A percentile compares a stretch with the other conserved stretches of the same genome.
Evolutionary conservation across 352 stramenopile genomes (phyloP).

Genomic region (Globisporangium takayamanum): DNA sequence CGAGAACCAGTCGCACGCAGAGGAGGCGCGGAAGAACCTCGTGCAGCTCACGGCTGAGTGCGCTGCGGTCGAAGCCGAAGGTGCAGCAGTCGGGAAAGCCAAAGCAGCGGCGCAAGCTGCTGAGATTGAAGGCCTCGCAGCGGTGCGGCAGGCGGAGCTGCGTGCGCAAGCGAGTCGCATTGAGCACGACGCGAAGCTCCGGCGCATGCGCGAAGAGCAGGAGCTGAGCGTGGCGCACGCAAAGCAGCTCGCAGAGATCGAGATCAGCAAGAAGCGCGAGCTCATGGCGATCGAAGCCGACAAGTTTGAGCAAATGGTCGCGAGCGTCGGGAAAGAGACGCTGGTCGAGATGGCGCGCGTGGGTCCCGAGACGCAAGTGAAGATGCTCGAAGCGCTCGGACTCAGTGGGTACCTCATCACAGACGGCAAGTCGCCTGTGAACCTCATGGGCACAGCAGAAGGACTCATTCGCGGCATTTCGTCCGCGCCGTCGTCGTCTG

Average conservation of each 20-base stretch:
- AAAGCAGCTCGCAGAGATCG: slow-evolving; percentile 55
- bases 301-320: slow-evolving; percentile 81
- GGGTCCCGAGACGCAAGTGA: slow-evolving; percentile 67
- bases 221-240: slow-evolving; percentile 48
- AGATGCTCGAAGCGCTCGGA: slow-evolving; percentile 67
- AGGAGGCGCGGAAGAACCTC: slow-evolving; percentile 68
- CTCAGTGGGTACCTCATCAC: slow-evolving; percentile 83
- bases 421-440: slow-evolving; percentile 76
- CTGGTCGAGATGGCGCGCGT: slow-evolving; percentile 67
- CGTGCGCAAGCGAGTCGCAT: slow-evolving; percentile 58
- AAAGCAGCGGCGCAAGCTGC: slow-evolving; percentile 56
- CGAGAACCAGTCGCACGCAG: slow-evolving; percentile 68
- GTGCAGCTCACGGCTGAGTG: slow-evolving; percentile 71
- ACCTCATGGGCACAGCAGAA: slow-evolving; percentile 66
- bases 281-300: slow-evolving; percentile 74
- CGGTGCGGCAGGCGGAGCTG: slow-evolving; percentile 66
- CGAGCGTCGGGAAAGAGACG: slow-evolving; percentile 65
- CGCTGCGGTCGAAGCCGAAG: slow-evolving; percentile 59
- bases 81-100: slow-evolving; percentile 50
- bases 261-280: slow-evolving; percentile 70
- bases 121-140: slow-evolving; percentile 65
- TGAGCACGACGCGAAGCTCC: slow-evolving; percentile 55
- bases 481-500: slow-evolving; percentile 19
- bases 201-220: slow-evolving; percentile 52
- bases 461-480: slow-evolving; percentile 71